Base-by-base conservation (phyloP, 2,329 filamentous ascomycete genomes). In the Pyrenophora teres region DNA sequence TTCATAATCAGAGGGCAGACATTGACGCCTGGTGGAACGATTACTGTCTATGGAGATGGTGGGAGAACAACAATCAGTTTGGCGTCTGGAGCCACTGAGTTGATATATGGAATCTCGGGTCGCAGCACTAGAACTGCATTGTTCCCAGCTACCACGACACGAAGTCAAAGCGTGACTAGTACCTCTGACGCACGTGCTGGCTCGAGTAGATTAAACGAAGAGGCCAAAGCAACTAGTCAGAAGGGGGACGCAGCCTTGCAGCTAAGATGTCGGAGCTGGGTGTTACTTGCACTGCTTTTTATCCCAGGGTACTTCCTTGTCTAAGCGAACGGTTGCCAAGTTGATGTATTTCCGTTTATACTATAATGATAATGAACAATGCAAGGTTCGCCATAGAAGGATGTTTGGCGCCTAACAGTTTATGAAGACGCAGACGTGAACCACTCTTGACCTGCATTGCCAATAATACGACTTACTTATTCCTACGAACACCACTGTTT, bases 1-100 rank as follows among this genome's bases (percentile, higher is more conserved):
- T 76, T 74, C 51, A 15, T 76, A 3, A 72, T 78, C 33, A 59
- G 54, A 19, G 73, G 71, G 0, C 67, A 74, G 33, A 75, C 72
- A 0, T 60, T 78, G 19, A 74, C 69, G 0, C 72, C 74, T 9
- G 76, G 74, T 9, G 74, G 73, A 1, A 57, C 51, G 3, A 65
- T 74, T 33, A 67, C 63, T 0, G 59, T 71, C 2, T 56, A 62
- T 33, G 69, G 70, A 30, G 27, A 30, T 4, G 27, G 27, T 30
- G 27, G 9, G 10, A 30, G 9, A 12, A 73, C 69, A 0, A 69
- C 66, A 0, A 66, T 74, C 23, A 67, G 58, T 21, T 68, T 78
- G 0, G 63, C 65, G 0, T 63, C 68, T 4, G 65, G 70, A 3
- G 73, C 74, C 2, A 76, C 75, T 0, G 50, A 72, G 15, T 54